These are phyloP conservation scores for Ceratobasidium sp. DNA, from an alignment of 1,284 basidiomycete genomes.

Conservation along the genomic window DNA sequence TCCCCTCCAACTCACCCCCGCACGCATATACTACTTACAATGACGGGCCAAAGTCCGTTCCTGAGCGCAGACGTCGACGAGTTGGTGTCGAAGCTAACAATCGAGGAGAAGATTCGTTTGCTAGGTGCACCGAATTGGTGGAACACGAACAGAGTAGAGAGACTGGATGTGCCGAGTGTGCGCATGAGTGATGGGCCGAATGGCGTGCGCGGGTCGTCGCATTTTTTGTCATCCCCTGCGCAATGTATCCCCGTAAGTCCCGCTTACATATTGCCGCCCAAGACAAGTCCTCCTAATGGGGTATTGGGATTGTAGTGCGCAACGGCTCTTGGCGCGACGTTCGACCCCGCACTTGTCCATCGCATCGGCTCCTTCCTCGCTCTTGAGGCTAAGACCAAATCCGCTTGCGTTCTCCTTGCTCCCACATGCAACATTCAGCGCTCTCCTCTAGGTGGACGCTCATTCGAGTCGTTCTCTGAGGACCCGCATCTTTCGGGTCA, in stretches of 20 bases:
- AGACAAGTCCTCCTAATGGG: background rate
- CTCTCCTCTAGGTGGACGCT: constrained; percentile 59
- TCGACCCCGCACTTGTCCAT: constrained; percentile 68
- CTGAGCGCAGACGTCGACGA: constrained; percentile 67
- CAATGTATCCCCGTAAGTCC: constrained; percentile 71
- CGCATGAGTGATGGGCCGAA: constrained; percentile 55
- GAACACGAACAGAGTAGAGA: constrained; percentile 71
- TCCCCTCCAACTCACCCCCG: constrained; percentile 9
- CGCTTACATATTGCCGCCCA: constrained; percentile 1
- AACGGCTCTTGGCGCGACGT: constrained; percentile 76
- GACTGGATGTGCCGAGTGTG: constrained; percentile 70
- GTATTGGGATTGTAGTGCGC: constrained; percentile 63
- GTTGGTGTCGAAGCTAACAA: constrained; percentile 67
- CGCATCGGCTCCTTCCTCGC: constrained; percentile 71
- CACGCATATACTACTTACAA: constrained; percentile 9
- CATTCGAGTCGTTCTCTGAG: constrained; percentile 80
- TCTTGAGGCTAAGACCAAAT: constrained; percentile 73
- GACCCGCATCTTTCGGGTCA: constrained; percentile 58
- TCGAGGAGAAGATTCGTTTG: constrained; percentile 74
- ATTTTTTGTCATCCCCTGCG: constrained; percentile 71
- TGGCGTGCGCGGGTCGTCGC: constrained; percentile 76
- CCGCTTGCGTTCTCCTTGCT: constrained; percentile 72
- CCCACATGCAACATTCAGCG: constrained; percentile 81
- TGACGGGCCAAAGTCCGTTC: constrained; percentile 57
- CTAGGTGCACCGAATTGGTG: constrained; percentile 75